phyloP scores from a whole-genome alignment of 805 yeast species.

The Yamadazyma sp. region DNA sequence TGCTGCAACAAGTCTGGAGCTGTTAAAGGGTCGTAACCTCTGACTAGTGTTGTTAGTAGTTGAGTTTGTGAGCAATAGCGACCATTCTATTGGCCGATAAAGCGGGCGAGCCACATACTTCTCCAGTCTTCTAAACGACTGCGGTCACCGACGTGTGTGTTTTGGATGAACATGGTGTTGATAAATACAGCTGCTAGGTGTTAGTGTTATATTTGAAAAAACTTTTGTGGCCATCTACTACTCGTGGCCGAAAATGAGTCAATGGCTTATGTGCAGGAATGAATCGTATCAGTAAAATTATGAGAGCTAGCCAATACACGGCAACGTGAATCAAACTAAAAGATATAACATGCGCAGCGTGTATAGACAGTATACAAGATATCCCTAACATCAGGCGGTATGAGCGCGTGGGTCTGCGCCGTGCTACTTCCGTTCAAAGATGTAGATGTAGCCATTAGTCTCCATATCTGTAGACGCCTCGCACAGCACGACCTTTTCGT shows the following conservation, averaged over 20 bases:
- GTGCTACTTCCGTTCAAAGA: slow-evolving; percentile 27
- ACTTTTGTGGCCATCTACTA: slow-evolving; percentile 3
- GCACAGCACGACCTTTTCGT: slow-evolving; percentile 77
- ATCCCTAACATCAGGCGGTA: no score
- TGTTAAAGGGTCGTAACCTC: slow-evolving; percentile 90
- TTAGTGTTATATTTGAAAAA: slow-evolving; percentile 4
- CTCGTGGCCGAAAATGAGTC: slow-evolving; percentile 2
- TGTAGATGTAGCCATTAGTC: slow-evolving; percentile 49
- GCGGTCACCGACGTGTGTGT: slow-evolving; percentile 83
- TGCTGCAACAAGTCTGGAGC: slow-evolving; percentile 90
- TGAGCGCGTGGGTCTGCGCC: no score
- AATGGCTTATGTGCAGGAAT: slow-evolving; percentile 6
- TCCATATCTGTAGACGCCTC: slow-evolving; percentile 47
- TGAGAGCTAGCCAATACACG: no score
- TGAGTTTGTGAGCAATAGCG: slow-evolving; percentile 1
- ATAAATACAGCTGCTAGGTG: no score
- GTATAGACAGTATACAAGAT: no score
- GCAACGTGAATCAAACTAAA: no score
- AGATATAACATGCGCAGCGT: no score
- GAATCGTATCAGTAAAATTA: no score
- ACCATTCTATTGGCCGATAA: slow-evolving; percentile 1
- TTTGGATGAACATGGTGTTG: slow-evolving; percentile 70
- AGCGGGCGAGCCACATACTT: slow-evolving; percentile 47
- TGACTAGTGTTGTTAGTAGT: slow-evolving; percentile 28
- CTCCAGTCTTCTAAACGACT: slow-evolving; percentile 57